Percentiles rank a stretch among this genome's conserved stretches.
phyloP scores from a whole-genome alignment of 805 yeast genomes.

The Lipomyces oligophaga region DNA sequence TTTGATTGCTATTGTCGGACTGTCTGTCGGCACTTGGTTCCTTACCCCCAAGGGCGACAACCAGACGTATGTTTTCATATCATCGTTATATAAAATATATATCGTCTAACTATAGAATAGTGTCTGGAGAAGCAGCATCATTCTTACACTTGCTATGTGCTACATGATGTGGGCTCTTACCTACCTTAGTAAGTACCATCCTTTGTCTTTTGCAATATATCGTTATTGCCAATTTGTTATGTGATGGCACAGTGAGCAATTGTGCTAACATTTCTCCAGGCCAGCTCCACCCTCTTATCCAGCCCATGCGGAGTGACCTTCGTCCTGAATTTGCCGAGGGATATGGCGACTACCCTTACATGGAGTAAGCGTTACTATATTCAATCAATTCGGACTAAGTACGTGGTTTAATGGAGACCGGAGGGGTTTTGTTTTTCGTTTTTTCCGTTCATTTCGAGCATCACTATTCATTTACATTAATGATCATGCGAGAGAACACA shows the following conservation, averaged over 20 bases:
- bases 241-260: not conserved
- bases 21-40: conserved; percentile 30
- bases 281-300: conserved; percentile 81
- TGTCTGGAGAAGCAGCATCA: conserved; percentile 58
- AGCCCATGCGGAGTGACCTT: conserved; percentile 78
- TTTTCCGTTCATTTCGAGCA: no score
- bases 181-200: conserved; percentile 46
- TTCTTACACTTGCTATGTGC: conserved; percentile 64
- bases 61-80: conserved; percentile 27
- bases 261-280: conserved; percentile 31
- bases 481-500: no score
- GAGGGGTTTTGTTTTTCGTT: no score
- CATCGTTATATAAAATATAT: not conserved
- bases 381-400: no score
- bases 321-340: conserved; percentile 66
- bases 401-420: no score
- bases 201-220: not conserved
- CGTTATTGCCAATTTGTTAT: not conserved
- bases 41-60: conserved; percentile 31
- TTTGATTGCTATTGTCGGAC: conserved; percentile 24
- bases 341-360: conserved; percentile 26
- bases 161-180: conserved; percentile 84
- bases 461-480: no score
- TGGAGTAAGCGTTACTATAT: conserved; percentile 12
- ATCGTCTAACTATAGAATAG: conserved; percentile 6